These are phyloP conservation scores for Alternaria conjuncta DNA, from an alignment of 2,329 filamentous ascomycete species.

Conservation along the genomic window DNA sequence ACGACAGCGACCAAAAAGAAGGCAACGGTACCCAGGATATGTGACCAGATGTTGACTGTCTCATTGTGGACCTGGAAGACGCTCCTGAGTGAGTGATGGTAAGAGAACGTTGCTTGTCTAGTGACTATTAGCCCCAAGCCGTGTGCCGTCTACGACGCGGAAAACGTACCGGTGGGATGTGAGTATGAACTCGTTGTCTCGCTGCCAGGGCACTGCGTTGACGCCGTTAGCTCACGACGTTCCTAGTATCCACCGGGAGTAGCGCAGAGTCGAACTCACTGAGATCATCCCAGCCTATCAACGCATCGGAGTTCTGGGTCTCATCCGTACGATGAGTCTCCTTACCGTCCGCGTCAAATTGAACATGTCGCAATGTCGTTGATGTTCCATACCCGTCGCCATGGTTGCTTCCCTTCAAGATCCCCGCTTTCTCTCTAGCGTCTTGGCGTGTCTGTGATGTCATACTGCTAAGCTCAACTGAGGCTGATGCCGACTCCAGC, in stretches of 20 bases:
- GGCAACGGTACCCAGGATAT: background rate
- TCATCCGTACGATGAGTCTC: background rate
- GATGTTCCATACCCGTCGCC: background rate
- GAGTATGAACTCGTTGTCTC: conserved; percentile 13
- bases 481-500: background rate
- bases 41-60: conserved; percentile 13
- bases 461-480: background rate
- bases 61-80: conserved; percentile 7
- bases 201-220: conserved; percentile 7
- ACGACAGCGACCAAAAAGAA: background rate
- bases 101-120: conserved; percentile 3
- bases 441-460: conserved; percentile 7
- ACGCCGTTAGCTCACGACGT: background rate
- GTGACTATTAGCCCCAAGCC: background rate
- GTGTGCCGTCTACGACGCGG: background rate
- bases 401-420: background rate
- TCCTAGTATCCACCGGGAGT: background rate
- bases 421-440: conserved; percentile 5
- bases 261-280: background rate
- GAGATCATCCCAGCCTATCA: conserved; percentile 10
- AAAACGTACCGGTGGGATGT: background rate
- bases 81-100: background rate
- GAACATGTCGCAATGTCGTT: background rate
- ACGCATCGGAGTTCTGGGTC: background rate
- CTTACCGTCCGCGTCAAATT: background rate